Evolutionary conservation across 2,329 filamentous ascomycete genomes (phyloP).

Genomic region (Furcasterigmium sp.): DNA sequence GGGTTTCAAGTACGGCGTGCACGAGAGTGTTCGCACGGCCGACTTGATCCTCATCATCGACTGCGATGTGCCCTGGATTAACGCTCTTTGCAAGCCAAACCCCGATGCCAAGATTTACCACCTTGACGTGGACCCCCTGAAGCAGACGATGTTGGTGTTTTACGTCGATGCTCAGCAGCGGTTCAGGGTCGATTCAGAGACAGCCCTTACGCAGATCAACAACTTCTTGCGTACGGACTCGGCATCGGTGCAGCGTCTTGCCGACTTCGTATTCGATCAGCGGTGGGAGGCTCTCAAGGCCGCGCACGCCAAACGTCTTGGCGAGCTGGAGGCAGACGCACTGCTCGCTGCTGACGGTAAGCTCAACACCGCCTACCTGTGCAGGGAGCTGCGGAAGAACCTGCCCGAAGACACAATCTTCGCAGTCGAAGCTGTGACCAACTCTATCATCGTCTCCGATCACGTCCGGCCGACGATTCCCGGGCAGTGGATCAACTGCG

Average conservation of each 20-base stretch:
- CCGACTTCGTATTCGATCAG: slow-evolving; percentile 17
- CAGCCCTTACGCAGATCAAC: slow-evolving; percentile 64
- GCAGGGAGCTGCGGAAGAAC: slow-evolving; percentile 24
- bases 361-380: slow-evolving; percentile 21
- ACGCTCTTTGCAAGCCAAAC: slow-evolving; percentile 58
- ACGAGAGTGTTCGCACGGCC: slow-evolving; percentile 66
- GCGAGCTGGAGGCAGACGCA: slow-evolving; percentile 50
- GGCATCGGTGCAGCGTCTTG: neutral
- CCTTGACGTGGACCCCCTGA: slow-evolving; percentile 60
- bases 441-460: slow-evolving; percentile 60
- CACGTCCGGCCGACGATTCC: slow-evolving; percentile 57
- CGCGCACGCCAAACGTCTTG: slow-evolving; percentile 52
- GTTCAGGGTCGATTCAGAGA: slow-evolving; percentile 60
- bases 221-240: slow-evolving; percentile 43
- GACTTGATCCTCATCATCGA: slow-evolving; percentile 82
- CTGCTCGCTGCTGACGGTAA: slow-evolving; percentile 54
- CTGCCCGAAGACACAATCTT: slow-evolving; percentile 56
- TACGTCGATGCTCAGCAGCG: slow-evolving; percentile 62
- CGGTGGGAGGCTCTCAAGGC: slow-evolving; percentile 51
- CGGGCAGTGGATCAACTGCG: slow-evolving; percentile 47
- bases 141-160: slow-evolving; percentile 69
- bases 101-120: slow-evolving; percentile 52
- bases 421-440: slow-evolving; percentile 70
- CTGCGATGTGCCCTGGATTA: slow-evolving; percentile 90
- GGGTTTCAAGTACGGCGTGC: slow-evolving; percentile 67